Evolutionary conservation across 1,139 yeast species (phyloP).

Genomic region (Pichia terricola): DNA sequence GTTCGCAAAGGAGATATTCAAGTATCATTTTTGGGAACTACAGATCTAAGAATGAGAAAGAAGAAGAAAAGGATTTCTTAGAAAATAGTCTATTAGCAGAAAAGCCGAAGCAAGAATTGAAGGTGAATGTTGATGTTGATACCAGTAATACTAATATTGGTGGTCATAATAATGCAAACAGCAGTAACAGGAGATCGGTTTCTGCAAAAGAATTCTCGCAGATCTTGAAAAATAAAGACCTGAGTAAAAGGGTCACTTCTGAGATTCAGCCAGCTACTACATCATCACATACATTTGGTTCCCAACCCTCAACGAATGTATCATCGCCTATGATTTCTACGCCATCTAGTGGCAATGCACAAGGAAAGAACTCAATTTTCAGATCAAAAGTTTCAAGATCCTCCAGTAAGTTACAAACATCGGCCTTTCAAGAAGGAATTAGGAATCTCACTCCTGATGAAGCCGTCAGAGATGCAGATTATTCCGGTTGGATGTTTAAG

Average conservation of each 20-base stretch:
- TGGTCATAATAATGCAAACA: neutral
- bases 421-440: constrained; percentile 93
- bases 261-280: constrained; percentile 3
- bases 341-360: neutral
- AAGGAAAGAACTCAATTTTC: constrained; percentile 9
- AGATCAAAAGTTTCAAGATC: constrained; percentile 8
- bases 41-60: neutral
- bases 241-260: constrained; percentile 19
- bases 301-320: neutral
- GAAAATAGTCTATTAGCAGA: too few relatives aligned
- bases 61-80: neutral
- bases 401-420: constrained; percentile 47
- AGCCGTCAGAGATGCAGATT: constrained; percentile 65
- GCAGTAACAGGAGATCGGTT: constrained; percentile 22
- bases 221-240: constrained; percentile 16
- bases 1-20: constrained; percentile 15
- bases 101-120: too few relatives aligned
- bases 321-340: neutral
- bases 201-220: constrained; percentile 28
- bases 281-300: neutral
- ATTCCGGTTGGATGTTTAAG: constrained; percentile 94
- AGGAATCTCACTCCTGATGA: constrained; percentile 66
- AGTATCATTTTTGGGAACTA: constrained; percentile 5
- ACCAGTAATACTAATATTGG: neutral
- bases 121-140: too few relatives aligned